Evolutionary conservation across 768 basidiomycete genomes (phyloP).

Genomic region (Calocybe gangraenosa): DNA sequence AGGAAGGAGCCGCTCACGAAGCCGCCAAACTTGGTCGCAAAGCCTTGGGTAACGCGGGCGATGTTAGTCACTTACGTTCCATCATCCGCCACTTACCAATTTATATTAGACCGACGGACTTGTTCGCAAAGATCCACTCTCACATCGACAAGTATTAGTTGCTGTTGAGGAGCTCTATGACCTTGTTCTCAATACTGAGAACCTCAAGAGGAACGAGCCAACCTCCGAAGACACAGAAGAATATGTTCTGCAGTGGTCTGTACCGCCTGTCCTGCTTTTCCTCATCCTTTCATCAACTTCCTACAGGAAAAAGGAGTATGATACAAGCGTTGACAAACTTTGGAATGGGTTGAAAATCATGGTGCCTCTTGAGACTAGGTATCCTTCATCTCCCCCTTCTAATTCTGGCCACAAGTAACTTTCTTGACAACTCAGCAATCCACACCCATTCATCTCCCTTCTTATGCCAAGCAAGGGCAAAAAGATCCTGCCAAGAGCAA

Average conservation of each 20-base stretch:
- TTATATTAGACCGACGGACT: slow-evolving; percentile 52
- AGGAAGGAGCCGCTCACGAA: slow-evolving; percentile 62
- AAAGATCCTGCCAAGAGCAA: slow-evolving; percentile 82
- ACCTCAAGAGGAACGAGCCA: slow-evolving; percentile 77
- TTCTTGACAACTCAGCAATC: slow-evolving; percentile 49
- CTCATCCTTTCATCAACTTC: not conserved
- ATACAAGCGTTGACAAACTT: slow-evolving; percentile 58
- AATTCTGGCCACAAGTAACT: not conserved
- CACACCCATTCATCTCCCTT: slow-evolving; percentile 95
- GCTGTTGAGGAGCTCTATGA: slow-evolving; percentile 87
- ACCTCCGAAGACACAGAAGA: slow-evolving; percentile 54
- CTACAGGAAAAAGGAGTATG: slow-evolving; percentile 56
- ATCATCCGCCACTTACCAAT: not conserved
- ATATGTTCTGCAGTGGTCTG: slow-evolving; percentile 40
- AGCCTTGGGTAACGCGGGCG: slow-evolving; percentile 58
- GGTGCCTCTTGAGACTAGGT: slow-evolving; percentile 94
- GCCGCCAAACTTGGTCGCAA: slow-evolving; percentile 74
- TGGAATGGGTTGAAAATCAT: slow-evolving; percentile 85
- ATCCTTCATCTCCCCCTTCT: slow-evolving; percentile 12
- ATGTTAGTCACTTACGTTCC: slow-evolving; percentile 27
- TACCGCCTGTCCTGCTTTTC: slow-evolving; percentile 3
- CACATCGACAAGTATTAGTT: slow-evolving; percentile 71
- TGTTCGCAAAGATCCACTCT: slow-evolving; percentile 68
- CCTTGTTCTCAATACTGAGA: slow-evolving; percentile 77
- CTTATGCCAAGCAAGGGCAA: slow-evolving; percentile 90